Evolutionary conservation across 805 yeast species (phyloP), one percentile per base, ranked within the genome.

Genomic region (Teunomyces gatunensis): DNA sequence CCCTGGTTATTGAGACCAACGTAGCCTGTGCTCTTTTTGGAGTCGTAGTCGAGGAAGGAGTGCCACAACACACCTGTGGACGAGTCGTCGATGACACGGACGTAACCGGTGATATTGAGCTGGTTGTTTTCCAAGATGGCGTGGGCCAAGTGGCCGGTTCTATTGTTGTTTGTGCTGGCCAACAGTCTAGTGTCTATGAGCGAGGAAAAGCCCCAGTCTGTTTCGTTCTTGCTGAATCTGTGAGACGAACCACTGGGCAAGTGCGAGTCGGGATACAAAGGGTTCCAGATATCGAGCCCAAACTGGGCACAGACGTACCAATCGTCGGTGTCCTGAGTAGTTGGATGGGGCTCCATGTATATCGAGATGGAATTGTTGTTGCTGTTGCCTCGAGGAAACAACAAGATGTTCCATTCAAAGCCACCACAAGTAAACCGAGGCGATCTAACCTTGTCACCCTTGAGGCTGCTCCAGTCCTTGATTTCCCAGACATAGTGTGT

Each of bases 1-100:
- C 99, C 99, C 70, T 94, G 99, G 61, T 94, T 94, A 54, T 82
- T 85, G 52, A 94, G 79, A 1, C 99, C 99, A 6, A 90, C 96
- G 62, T 77, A 90, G 0, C 98, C 97, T 0, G 98, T 89, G 45
- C 73, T 82, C 57, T 83, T 80, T 63, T 90, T 89, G 1, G 97
- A 90, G 65, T 94, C 89, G 67, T 88, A 88, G 58, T 88, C 86
- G 35, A 76, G 52, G 56, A 90, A 89, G 61, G 86, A 87, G 61
- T 89, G 95, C 96, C 97, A 94, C 50, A 94, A 71, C 0, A 91
- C 96, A 2, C 97, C 97, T 0, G 99, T 94, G n/a, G 67, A 58
- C 18, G 89, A 83, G 67, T 94, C 99, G 53, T 87, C 84, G 51
- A 92, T 73, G 3, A 89, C 79, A 46, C 87, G 75, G 17, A 91